Conservation (phyloP, 1,284 basidiomycete species). For the Flammula alnicola region DNA sequence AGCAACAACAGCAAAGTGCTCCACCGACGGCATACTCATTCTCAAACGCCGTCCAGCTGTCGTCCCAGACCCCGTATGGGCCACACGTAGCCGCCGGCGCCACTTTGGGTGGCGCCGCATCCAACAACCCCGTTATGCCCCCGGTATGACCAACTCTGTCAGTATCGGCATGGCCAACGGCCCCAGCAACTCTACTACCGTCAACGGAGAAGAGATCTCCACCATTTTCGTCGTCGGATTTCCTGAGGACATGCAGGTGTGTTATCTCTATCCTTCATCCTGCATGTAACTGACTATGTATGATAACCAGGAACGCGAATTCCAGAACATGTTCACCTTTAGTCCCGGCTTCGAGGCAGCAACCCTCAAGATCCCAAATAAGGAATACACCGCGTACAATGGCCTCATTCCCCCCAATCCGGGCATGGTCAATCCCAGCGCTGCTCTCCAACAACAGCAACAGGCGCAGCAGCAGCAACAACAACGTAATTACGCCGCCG, state of each 20-base stretch:
- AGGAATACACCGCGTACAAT: constrained; percentile 77
- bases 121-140: constrained; percentile 23
- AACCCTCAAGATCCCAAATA: constrained; percentile 95
- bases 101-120: constrained; percentile 32
- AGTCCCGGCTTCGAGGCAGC: constrained; percentile 96
- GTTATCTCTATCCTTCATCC: constrained; percentile 31
- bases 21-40: constrained; percentile 15
- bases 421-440: constrained; percentile 26
- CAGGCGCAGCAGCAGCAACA: neutral
- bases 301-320: constrained; percentile 90
- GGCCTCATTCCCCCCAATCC: constrained; percentile 35
- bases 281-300: constrained; percentile 21
- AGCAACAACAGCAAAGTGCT: constrained; percentile 14
- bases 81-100: constrained; percentile 60
- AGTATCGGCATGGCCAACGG: too few species aligned
- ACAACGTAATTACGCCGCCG: constrained; percentile 4
- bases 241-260: constrained; percentile 96
- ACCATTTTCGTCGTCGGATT: constrained; percentile 99
- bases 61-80: constrained; percentile 75
- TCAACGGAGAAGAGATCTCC: constrained; percentile 84
- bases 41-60: constrained; percentile 49
- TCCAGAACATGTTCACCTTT: constrained; percentile 99
- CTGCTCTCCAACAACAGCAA: neutral
- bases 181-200: constrained; percentile 27
- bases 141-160: constrained; percentile 27